phyloP scores from a whole-genome alignment of 1,284 basidiomycete species.

The Ceratobasidium sp. region DNA sequence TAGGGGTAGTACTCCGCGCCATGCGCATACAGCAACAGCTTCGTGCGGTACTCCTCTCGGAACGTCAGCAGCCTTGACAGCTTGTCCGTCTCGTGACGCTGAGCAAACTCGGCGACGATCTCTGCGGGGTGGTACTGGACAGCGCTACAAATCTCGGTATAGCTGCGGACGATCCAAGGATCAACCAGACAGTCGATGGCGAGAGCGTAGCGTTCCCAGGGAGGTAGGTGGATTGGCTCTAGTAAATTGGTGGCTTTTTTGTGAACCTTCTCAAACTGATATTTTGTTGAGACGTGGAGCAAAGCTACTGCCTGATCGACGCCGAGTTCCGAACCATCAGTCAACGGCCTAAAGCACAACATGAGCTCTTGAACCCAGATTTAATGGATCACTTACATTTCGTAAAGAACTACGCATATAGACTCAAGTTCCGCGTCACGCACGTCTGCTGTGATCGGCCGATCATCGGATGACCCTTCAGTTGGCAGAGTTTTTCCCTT shows the following conservation, averaged over 20 bases:
- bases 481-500: slow-evolving; percentile 17
- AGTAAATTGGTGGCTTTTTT: not conserved
- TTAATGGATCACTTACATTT: slow-evolving; percentile 9
- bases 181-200: slow-evolving; percentile 39
- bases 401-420: slow-evolving; percentile 27
- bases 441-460: slow-evolving; percentile 20
- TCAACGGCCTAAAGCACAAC: slow-evolving; percentile 6
- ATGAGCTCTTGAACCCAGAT: not conserved
- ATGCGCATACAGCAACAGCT: slow-evolving; percentile 7
- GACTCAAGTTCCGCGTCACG: slow-evolving; percentile 16
- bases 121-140: slow-evolving; percentile 8
- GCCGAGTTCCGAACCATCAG: slow-evolving; percentile 6
- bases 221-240: not conserved
- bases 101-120: slow-evolving; percentile 12
- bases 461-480: slow-evolving; percentile 44
- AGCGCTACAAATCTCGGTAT: slow-evolving; percentile 25
- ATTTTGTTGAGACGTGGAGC: slow-evolving; percentile 25
- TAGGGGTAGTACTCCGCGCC: slow-evolving; percentile 2
- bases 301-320: slow-evolving; percentile 18
- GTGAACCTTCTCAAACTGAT: slow-evolving; percentile 30
- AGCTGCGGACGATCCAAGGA: slow-evolving; percentile 33
- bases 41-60: slow-evolving; percentile 33
- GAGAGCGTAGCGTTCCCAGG: slow-evolving; percentile 13
- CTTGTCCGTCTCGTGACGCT: slow-evolving; percentile 19
- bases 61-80: slow-evolving; percentile 5